Conservation (phyloP, 345 rosid genomes). For the Erysimum cheiranthoides region DNA sequence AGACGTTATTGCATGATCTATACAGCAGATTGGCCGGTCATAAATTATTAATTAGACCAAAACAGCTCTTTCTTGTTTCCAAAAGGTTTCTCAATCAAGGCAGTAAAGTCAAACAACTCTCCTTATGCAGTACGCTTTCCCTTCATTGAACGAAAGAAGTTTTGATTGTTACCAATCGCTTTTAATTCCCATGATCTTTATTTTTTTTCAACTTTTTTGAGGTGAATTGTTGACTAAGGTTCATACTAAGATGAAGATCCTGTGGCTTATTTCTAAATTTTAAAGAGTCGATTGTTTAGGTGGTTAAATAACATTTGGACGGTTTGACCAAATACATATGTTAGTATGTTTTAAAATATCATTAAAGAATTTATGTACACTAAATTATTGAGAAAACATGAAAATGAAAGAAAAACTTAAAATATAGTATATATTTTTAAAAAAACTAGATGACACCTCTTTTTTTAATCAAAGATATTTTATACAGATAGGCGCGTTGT, state of each 20-base stretch:
- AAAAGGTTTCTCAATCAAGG: slow-evolving; percentile 16
- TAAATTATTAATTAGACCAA: slow-evolving; percentile 21
- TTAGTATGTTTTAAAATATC: no score
- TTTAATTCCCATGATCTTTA: background rate
- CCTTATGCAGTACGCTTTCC: no score
- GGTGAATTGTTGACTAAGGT: slow-evolving; percentile 29
- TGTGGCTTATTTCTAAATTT: background rate
- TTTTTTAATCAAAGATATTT: background rate
- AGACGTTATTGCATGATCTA: slow-evolving; percentile 23
- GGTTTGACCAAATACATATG: no score
- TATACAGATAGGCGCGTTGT: slow-evolving; percentile 10
- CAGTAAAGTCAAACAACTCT: slow-evolving; percentile 31
- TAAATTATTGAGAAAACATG: background rate
- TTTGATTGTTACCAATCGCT: background rate
- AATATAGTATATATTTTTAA: background rate
- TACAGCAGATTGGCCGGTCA: slow-evolving; percentile 23
- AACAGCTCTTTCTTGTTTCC: slow-evolving; percentile 24
- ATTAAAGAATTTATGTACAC: no score
- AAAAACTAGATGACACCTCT: background rate
- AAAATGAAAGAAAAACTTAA: background rate
- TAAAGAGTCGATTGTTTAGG: background rate
- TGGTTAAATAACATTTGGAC: background rate
- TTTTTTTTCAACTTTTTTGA: background rate
- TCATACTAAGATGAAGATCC: background rate
- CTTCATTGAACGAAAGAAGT: slow-evolving; percentile 4